Evolutionary conservation across 441 rosid genomes (phyloP).

Genomic region (Eruca vesicaria): DNA sequence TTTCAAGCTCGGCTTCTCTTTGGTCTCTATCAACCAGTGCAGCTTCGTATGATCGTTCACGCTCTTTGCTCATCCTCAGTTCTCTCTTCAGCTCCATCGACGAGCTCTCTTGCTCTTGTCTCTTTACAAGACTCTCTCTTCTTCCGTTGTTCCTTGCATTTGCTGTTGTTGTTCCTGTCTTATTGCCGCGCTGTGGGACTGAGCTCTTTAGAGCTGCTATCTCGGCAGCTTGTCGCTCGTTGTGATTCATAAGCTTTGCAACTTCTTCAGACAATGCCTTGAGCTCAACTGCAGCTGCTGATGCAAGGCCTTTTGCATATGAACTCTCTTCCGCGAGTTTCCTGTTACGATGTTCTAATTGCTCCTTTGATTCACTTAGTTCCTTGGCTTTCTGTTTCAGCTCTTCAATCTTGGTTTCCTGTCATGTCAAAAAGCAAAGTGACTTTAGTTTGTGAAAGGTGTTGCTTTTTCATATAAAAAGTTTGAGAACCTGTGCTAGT

Average conservation of each 20-base stretch:
- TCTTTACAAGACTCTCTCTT: conserved; percentile 47
- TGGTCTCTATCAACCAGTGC: conserved; percentile 72
- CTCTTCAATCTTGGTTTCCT: conserved; percentile 73
- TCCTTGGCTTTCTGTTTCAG: conserved; percentile 56
- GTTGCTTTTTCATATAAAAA: conserved; percentile 1
- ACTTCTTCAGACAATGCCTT: conserved; percentile 95
- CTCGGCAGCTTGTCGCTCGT: conserved; percentile 69
- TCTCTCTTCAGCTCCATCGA: conserved; percentile 74
- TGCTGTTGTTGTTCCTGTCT: conserved; percentile 34
- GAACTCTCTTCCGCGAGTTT: conserved; percentile 88
- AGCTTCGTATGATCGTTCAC: conserved; percentile 75
- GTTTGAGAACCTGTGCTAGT: conserved; percentile 30
- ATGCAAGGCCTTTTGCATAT: conserved; percentile 93
- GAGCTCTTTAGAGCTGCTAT: conserved; percentile 59
- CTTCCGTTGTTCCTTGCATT: conserved; percentile 62
- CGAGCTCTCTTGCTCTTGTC: conserved; percentile 57
- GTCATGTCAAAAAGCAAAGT: conserved; percentile 19
- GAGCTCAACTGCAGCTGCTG: conserved; percentile 98
- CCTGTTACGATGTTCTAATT: conserved; percentile 63
- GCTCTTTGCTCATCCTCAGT: conserved; percentile 65
- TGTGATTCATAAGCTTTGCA: conserved; percentile 90
- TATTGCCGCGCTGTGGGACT: conserved; percentile 54
- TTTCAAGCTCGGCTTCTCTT: conserved; percentile 71
- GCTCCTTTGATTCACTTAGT: conserved; percentile 62
- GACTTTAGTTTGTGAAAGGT: conserved; percentile 17